phyloP scores from a whole-genome alignment of 306 rosid species.

The Medicago arabica region DNA sequence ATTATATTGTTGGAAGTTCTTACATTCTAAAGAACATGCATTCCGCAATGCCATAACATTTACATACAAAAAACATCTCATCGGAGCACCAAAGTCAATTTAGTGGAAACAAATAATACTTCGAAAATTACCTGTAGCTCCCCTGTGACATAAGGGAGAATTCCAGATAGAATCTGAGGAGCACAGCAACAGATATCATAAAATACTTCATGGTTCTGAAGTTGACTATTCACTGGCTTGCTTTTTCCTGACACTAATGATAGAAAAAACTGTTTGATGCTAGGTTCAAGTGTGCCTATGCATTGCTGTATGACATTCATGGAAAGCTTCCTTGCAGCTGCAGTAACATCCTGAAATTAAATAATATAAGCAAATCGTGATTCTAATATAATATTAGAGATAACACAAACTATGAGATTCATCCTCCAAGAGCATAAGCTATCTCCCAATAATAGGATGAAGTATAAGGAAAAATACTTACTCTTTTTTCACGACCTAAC shows the following conservation, averaged over 20 bases:
- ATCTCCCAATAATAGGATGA: conserved; percentile 34
- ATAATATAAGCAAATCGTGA: conserved; percentile 42
- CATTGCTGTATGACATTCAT: conserved; percentile 81
- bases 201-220: conserved; percentile 78
- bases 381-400: conserved; percentile 27
- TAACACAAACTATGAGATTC: conserved; percentile 18
- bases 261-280: conserved; percentile 73
- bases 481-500: conserved; percentile 77
- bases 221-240: conserved; percentile 59
- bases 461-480: conserved; percentile 50
- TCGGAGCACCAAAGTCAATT: conserved; percentile 21
- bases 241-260: conserved; percentile 80
- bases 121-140: conserved; percentile 79
- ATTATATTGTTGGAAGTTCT: conserved; percentile 28
- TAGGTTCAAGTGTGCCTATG: conserved; percentile 80
- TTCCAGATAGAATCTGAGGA: conserved; percentile 78
- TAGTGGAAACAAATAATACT: conserved; percentile 31
- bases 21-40: conserved; percentile 20
- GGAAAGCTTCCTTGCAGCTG: conserved; percentile 88
- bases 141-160: conserved; percentile 79
- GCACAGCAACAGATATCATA: conserved; percentile 84
- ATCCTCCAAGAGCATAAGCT: conserved; percentile 25
- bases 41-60: conserved; percentile 26
- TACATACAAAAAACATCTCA: conserved; percentile 27
- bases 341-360: conserved; percentile 71